Evolutionary conservation across 352 stramenopile species (phyloP).

Genomic region (Phytophthora syringae): DNA sequence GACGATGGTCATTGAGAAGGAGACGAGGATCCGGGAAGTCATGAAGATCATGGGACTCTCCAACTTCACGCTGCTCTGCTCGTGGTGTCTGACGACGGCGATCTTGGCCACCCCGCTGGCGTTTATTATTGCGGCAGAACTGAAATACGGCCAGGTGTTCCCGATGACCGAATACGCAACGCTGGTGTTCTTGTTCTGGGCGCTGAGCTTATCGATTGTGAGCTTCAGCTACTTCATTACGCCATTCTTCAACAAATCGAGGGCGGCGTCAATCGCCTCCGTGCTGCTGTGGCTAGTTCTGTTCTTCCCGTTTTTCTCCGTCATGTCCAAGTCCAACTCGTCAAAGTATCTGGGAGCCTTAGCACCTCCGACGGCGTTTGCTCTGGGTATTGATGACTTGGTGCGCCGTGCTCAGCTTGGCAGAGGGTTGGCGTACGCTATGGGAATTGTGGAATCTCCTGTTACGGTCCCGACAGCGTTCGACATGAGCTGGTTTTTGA

Average conservation of each 20-base stretch:
- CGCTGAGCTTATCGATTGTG: constrained; percentile 61
- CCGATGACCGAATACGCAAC: constrained; percentile 63
- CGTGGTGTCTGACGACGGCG: constrained; percentile 61
- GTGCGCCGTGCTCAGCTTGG: constrained; percentile 64
- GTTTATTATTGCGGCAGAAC: constrained; percentile 50
- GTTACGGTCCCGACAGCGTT: constrained; percentile 54
- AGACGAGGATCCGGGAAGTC: constrained; percentile 75
- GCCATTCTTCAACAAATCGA: constrained; percentile 76
- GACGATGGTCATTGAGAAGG: constrained; percentile 84
- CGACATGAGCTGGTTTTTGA: constrained; percentile 63
- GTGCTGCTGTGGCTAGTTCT: constrained; percentile 77
- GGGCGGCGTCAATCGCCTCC: constrained; percentile 63
- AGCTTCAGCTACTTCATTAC: constrained; percentile 68
- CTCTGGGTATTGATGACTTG: constrained; percentile 65
- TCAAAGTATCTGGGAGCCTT: constrained; percentile 61
- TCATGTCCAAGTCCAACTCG: constrained; percentile 45
- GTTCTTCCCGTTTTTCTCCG: constrained; percentile 76
- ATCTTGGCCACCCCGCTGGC: constrained; percentile 56
- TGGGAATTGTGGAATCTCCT: constrained; percentile 41
- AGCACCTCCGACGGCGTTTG: constrained; percentile 69
- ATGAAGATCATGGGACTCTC: constrained; percentile 89
- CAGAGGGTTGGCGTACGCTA: constrained; percentile 64
- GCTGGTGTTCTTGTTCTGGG: constrained; percentile 73
- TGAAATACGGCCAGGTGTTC: constrained; percentile 79
- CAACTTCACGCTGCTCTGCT: constrained; percentile 63